phyloP scores from a whole-genome alignment of 257 asterid genomes.

The Solanum lycopersicoides region DNA sequence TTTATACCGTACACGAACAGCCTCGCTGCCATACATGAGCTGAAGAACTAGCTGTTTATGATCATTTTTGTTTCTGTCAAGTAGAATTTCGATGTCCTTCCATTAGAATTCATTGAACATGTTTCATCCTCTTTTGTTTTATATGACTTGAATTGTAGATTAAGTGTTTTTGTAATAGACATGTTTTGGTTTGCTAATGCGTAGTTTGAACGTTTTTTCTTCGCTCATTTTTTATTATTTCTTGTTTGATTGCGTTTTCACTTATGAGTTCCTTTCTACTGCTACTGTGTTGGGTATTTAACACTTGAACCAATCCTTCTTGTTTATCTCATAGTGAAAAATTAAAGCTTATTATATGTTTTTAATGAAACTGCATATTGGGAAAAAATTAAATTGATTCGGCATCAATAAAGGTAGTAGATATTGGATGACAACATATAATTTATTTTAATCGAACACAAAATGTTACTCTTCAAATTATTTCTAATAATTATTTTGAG shows the following conservation, averaged over 20 bases:
- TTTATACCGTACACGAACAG: constrained; percentile 32
- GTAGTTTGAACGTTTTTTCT: not conserved
- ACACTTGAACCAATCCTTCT: no score
- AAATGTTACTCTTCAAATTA: not conserved
- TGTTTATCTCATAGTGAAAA: no score
- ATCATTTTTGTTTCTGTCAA: not conserved
- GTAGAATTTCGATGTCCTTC: not conserved
- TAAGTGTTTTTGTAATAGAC: not conserved
- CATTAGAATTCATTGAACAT: not conserved
- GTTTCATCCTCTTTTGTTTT: not conserved
- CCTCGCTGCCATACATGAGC: constrained; percentile 11
- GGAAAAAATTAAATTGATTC: not conserved
- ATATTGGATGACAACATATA: no score
- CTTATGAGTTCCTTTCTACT: not conserved
- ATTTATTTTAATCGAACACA: not conserved
- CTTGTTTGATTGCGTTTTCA: not conserved
- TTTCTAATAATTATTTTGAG: no score
- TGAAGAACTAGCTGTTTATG: not conserved
- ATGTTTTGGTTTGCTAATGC: not conserved
- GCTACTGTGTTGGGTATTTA: not conserved
- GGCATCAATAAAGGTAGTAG: not conserved
- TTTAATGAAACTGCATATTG: no score
- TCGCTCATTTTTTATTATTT: not conserved
- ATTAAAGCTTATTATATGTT: no score
- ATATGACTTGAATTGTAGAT: not conserved